Conservation (phyloP, 768 basidiomycete genomes). For the Piloderma croceum region DNA sequence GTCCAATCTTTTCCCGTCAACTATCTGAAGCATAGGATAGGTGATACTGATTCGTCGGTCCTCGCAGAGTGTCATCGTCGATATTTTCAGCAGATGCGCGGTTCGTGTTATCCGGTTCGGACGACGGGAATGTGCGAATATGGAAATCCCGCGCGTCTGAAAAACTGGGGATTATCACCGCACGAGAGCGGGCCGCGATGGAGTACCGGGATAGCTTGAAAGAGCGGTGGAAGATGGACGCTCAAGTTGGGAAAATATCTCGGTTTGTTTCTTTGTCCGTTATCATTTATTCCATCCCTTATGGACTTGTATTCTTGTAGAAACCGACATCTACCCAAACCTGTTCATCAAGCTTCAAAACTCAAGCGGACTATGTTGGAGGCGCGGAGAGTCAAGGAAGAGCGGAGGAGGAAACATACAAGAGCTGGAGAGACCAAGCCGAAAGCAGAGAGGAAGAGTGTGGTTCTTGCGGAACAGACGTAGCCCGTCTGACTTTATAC, state of each 20-base stretch:
- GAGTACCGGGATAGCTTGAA: slow-evolving; percentile 89
- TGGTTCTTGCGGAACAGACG: slow-evolving; percentile 76
- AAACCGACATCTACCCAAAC: slow-evolving; percentile 79
- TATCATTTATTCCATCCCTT: slow-evolving; percentile 2
- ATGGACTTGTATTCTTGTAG: slow-evolving; percentile 30
- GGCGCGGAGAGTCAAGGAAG: slow-evolving; percentile 85
- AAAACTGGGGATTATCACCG: slow-evolving; percentile 85
- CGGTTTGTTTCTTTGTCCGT: slow-evolving; percentile 45
- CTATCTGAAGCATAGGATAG: too few species aligned
- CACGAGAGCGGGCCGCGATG: slow-evolving; percentile 83
- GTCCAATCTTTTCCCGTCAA: too few species aligned
- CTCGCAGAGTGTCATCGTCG: slow-evolving; percentile 75
- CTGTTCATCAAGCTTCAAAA: slow-evolving; percentile 82
- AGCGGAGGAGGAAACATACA: slow-evolving; percentile 85
- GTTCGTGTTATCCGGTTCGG: slow-evolving; percentile 86
- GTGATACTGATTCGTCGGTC: too few species aligned
- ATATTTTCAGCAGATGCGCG: slow-evolving; percentile 87
- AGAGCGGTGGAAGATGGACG: slow-evolving; percentile 83
- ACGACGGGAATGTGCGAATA: slow-evolving; percentile 90
- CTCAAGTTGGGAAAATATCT: slow-evolving; percentile 72
- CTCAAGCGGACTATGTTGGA: slow-evolving; percentile 94
- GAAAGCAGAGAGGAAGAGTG: slow-evolving; percentile 85
- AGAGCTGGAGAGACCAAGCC: slow-evolving; percentile 83
- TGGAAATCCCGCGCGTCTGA: slow-evolving; percentile 95
- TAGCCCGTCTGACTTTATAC: too few species aligned